These are phyloP conservation scores for Syncephalis fuscata DNA, from an alignment of 371 early-diverging fungal species.

Conservation along the genomic window DNA sequence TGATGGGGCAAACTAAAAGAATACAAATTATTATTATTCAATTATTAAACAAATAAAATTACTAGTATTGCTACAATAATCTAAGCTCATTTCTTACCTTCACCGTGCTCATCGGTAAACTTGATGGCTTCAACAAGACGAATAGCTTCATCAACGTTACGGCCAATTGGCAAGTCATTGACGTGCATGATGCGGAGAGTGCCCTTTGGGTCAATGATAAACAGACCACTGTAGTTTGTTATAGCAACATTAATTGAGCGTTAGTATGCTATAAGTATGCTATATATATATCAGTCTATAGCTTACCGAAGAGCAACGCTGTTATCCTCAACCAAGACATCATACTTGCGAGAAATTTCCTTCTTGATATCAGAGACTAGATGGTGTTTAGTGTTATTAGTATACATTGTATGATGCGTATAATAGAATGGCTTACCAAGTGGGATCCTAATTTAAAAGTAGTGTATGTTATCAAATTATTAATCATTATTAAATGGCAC, in stretches of 20 bases:
- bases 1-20: slow-evolving; percentile 68
- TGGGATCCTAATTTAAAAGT: slow-evolving; percentile 2
- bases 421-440: slow-evolving; percentile 1
- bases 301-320: slow-evolving; percentile 30
- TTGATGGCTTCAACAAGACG: slow-evolving; percentile 92
- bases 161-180: slow-evolving; percentile 83
- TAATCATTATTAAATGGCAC: no score
- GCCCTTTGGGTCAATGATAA: slow-evolving; percentile 88
- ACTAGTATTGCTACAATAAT: not conserved
- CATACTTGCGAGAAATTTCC: slow-evolving; percentile 41
- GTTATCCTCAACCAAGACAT: slow-evolving; percentile 42
- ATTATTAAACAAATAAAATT: not conserved
- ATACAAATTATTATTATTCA: slow-evolving; percentile 25
- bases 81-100: slow-evolving; percentile 4
- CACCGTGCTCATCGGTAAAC: slow-evolving; percentile 56
- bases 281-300: not conserved
- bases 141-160: slow-evolving; percentile 86
- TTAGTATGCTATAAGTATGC: not conserved
- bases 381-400: no score
- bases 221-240: slow-evolving; percentile 40
- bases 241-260: not conserved
- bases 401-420: no score
- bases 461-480: not conserved
- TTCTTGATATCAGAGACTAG: slow-evolving; percentile 48
- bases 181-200: slow-evolving; percentile 55